Evolutionary conservation across 768 basidiomycete species (phyloP).

Genomic region (Crucibulum laeve): DNA sequence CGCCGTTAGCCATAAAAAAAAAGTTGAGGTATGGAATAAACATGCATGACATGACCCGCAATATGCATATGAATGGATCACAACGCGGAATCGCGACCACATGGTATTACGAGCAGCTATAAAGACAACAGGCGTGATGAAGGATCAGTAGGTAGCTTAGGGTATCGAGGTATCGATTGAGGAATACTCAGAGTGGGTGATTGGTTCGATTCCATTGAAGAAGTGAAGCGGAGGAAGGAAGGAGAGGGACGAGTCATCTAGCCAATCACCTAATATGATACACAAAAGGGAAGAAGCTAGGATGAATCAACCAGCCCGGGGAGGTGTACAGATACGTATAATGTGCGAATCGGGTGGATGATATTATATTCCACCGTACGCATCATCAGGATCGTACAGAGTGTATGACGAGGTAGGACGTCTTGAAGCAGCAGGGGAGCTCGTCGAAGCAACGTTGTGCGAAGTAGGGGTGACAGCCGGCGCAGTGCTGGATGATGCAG

Average conservation of each 20-base stretch:
- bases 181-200: neutral
- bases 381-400: slow-evolving; percentile 17
- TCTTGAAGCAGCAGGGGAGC: slow-evolving; percentile 3
- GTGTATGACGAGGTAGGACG: slow-evolving; percentile 9
- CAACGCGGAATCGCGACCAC: neutral
- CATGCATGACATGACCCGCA: neutral
- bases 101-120: neutral
- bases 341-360: neutral
- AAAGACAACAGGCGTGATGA: neutral
- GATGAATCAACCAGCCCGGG: neutral
- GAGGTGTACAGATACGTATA: neutral
- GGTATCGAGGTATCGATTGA: neutral
- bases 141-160: neutral
- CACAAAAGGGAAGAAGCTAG: neutral
- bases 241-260: neutral
- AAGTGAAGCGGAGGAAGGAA: neutral
- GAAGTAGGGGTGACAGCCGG: neutral
- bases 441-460: neutral
- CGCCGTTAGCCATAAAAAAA: neutral
- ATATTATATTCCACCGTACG: slow-evolving; percentile 19
- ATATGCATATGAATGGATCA: neutral
- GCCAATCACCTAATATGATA: neutral
- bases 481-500: neutral
- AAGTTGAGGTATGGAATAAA: too few relatives aligned
- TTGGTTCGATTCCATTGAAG: neutral